A percentile compares a stretch with the other conserved stretches of the same genome.
These are phyloP conservation scores for Penicillium antarcticum DNA, from an alignment of 495 filamentous ascomycete genomes.

Conservation along the genomic window DNA sequence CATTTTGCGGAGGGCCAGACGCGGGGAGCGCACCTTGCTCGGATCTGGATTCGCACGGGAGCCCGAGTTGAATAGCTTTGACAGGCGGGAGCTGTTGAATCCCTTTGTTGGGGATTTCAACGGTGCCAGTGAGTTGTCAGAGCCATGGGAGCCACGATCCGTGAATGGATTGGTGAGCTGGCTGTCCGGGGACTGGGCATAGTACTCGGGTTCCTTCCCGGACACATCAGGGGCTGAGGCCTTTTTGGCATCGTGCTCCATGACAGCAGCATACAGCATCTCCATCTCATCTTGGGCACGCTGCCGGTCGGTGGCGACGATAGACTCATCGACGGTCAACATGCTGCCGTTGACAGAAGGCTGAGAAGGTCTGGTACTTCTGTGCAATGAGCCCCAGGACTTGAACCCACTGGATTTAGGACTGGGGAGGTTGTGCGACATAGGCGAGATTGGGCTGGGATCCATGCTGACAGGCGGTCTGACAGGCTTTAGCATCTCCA, in stretches of 20 bases:
- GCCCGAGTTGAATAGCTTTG: constrained; percentile 51
- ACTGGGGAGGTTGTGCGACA: constrained; percentile 39
- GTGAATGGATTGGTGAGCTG: constrained; percentile 38
- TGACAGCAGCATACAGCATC: constrained; percentile 84
- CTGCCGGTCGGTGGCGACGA: constrained; percentile 68
- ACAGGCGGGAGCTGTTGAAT: constrained; percentile 33
- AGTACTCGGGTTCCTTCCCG: constrained; percentile 15
- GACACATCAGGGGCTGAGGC: constrained; percentile 30
- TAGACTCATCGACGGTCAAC: constrained; percentile 66
- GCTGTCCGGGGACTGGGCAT: constrained; percentile 34
- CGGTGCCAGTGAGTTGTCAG: constrained; percentile 13
- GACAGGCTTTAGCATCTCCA: constrained; percentile 60
- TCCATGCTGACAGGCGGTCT: constrained; percentile 48
- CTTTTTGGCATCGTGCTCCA: constrained; percentile 81
- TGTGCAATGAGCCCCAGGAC: constrained; percentile 43
- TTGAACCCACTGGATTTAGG: constrained; percentile 34
- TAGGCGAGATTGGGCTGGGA: constrained; percentile 44
- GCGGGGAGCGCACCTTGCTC: constrained; percentile 50
- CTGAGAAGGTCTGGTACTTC: constrained; percentile 31
- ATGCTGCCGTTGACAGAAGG: constrained; percentile 47
- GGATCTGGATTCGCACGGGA: constrained; percentile 54
- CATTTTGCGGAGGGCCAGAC: constrained; percentile 50
- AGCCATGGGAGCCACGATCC: constrained; percentile 23
- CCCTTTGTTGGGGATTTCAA: constrained; percentile 26
- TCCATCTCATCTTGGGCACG: constrained; percentile 78